Evolutionary conservation across 805 yeast species (phyloP), one percentile per base, ranked within the genome.

Genomic region (Crinitomyces ghanaensis): DNA sequence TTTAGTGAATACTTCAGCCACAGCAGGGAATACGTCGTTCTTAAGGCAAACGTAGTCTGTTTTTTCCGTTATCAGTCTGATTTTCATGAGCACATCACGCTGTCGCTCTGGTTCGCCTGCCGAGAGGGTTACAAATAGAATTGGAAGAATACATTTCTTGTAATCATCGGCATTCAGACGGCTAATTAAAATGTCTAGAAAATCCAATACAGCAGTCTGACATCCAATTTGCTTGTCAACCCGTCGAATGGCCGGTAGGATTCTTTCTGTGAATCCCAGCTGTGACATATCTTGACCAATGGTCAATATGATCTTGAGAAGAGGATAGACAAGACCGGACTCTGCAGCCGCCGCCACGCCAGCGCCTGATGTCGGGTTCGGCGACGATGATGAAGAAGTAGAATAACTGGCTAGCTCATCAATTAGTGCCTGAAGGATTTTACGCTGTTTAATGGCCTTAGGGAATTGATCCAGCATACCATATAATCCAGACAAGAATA

Each of bases 11-110:
- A 83, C 67, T 28, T 66, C 68, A 28, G 83, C 70, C 12, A 84
- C 62, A 28, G 73, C 58, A 2, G 95, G 93, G 51, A 81, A 72
- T n/a, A 85, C 59, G 20, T 72, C 70, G 44, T 74, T 77, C 44
- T 88, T 84, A 36, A 85, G 65, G 13, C 75, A 69, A 7, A 84
- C 66, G 45, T 77, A 77, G 36, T 77, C 86, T 30, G 77, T 59
- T 29, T 67, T 60, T 5, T 57, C 64, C 2, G 69, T 46, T 21
- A 70, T 54, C 12, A 54, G 39, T 2, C 62, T 53, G 15, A 69
- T 52, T 34, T 68, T 60, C 9, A 43, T 49, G 37, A 81, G 56
- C 11, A 76, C 60, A 21, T 56, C 51, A 23, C 72, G 80, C 49
- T 78, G 86, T 3, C 70, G 46, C 21, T 62, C 54, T 2, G 54